Percentiles rank a stretch among this genome's conserved stretches.
These are phyloP conservation scores for Hyaloscypha variabilis DNA, from an alignment of 495 filamentous ascomycete genomes.

Conservation along the genomic window DNA sequence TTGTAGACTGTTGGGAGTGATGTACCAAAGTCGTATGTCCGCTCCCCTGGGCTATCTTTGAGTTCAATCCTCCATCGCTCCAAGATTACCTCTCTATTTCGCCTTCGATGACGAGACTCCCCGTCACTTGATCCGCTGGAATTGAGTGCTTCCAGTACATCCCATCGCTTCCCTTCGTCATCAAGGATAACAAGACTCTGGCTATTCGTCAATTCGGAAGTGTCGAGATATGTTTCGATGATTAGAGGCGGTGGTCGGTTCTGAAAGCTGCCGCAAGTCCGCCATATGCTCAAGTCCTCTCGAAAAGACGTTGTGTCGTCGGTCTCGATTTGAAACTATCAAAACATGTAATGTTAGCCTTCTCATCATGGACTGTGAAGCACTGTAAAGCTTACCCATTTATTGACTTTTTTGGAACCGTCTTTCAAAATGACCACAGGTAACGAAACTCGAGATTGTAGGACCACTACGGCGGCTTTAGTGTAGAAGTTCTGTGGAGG, in stretches of 20 bases:
- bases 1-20: conserved; percentile 91
- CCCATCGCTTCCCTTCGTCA: conserved; percentile 87
- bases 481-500: conserved; percentile 77
- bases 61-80: conserved; percentile 91
- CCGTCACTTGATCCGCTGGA: conserved; percentile 60
- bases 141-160: conserved; percentile 81
- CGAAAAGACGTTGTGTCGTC: conserved; percentile 87
- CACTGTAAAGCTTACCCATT: conserved; percentile 77
- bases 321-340: conserved; percentile 89
- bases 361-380: background rate
- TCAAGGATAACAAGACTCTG: conserved; percentile 88
- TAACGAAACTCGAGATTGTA: conserved; percentile 76
- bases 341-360: background rate
- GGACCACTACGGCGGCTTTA: conserved; percentile 84
- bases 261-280: conserved; percentile 70
- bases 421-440: conserved; percentile 59
- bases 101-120: conserved; percentile 44
- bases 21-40: conserved; percentile 65
- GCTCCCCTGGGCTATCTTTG: conserved; percentile 52
- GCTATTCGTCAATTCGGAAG: conserved; percentile 75
- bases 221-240: conserved; percentile 89
- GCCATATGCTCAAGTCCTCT: conserved; percentile 81
- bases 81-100: conserved; percentile 71
- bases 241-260: conserved; percentile 83
- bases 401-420: conserved; percentile 70